Base-by-base conservation (phyloP, 2,329 filamentous ascomycete species). In the Macrophomina pseudophaseolina region DNA sequence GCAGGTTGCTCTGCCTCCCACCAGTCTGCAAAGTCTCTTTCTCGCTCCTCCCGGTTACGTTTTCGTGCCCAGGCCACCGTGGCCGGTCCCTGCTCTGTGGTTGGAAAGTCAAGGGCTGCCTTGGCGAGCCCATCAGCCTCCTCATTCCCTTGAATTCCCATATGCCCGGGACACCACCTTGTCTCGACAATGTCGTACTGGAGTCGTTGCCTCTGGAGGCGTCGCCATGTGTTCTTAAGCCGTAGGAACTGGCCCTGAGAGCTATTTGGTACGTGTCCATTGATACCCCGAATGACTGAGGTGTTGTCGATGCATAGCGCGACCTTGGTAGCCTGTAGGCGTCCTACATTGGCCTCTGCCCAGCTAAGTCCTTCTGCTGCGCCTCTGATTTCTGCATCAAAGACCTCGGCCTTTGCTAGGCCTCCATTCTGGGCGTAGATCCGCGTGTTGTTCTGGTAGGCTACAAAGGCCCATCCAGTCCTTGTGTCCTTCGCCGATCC, bases 51-150 rank as follows among this genome's bases (percentile, higher is more conserved):
- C 18, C 23, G 44, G 23, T 60, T 60, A 4, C 16, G 33, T n/a
- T 38, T 44, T 33, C 44, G 44, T 16, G 28, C 9, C 35, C 16
- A 59, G 32, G 35, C 54, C 16, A 40, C 35, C 32, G 35, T 59
- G 38, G 32, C 38, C 6, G 6, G 30, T 12, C 35, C 38, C 12
- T 48, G 38, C 23, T 48, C 56, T n/a, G 16, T 23, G 40, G 44
- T 44, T 60, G 23, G 38, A 28, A 23, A 35, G 23, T 46, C 44
- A 5, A 30, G 35, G 1, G 51, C 51, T 16, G 32, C 51, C 32
- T 54, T 54, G 18, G 32, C 51, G 35, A 54, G 51, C 23, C 35
- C 9, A 32, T 54, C 23, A 54, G 51, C 51, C 33, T 54, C 51
- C 51, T 54, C 32, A 32, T 54, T 54, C 38, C 51, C 51, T 35